Evolutionary conservation across 2,329 filamentous ascomycete genomes (phyloP), one percentile per base, ranked within the genome.

Genomic region (Orbilia oligospora): DNA sequence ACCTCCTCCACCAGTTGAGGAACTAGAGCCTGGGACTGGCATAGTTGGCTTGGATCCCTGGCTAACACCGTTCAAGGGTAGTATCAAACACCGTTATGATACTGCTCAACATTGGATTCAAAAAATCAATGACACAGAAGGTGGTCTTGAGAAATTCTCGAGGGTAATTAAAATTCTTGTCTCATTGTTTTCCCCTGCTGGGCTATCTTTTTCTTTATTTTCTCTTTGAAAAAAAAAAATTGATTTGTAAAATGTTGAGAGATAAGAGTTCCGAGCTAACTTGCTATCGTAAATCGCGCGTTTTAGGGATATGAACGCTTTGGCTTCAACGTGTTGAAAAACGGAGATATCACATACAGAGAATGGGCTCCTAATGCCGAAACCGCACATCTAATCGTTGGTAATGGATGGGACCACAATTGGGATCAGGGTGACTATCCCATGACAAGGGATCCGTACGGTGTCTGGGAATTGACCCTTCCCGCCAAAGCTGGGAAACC

Each of bases 351-450:
- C 81, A 87, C 88, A 73, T 99, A 99, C 85, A 89, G 93, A 81
- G 96, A 99, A 88, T 99, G 96, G 96, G 96, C 96, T 0, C 94
- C 96, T 27, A 97, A 94, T 86, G 95, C 94, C 68, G 87, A 90
- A 48, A 88, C 92, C 83, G 96, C 96, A 63, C 94, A 91, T 84
- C 88, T 99, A 66, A 91, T 97, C 82, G 96, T 80, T 64, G 71
- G 79, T 69, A 61, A 61, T 61, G 72, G 76, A 38, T 22, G 68
- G 61, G 67, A 67, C 81, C 94, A 99, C 85, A 89, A 89, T 81
- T 99, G 96, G 96, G 90, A 97, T 84, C 88, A 91, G 82, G 89
- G 90, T 80, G 90, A 93, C 24, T 92, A 96, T 82, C 90, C 91
- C 65, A 97, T 99, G 96, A 92, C 89, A 83, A 96, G 92, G 86